phyloP scores from a whole-genome alignment of 2,329 filamentous ascomycete species.

The Penicillium sp. region DNA sequence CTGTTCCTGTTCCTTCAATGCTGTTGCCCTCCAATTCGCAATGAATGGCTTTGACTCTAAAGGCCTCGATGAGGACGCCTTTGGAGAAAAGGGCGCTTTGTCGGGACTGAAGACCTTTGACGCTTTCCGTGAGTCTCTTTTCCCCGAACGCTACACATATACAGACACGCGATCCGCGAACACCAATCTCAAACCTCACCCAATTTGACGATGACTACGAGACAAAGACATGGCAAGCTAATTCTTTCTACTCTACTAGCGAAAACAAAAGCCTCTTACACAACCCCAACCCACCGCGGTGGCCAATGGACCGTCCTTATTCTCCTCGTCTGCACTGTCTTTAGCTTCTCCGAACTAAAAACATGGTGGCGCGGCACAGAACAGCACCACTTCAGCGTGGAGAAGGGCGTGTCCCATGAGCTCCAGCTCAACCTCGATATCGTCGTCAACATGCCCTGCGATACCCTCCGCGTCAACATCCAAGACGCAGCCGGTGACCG shows the following conservation, averaged over 20 bases:
- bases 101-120: conserved; percentile 78
- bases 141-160: neutral
- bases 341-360: conserved; percentile 73
- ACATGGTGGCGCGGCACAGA: conserved; percentile 85
- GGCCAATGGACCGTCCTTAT: conserved; percentile 92
- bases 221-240: neutral
- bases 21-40: conserved; percentile 27
- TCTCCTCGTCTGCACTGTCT: conserved; percentile 68
- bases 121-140: conserved; percentile 75
- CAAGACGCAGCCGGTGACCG: conserved; percentile 93
- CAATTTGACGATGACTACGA: neutral
- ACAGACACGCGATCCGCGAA: neutral
- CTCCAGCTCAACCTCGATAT: conserved; percentile 95
- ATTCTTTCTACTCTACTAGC: conserved; percentile 57
- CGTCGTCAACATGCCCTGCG: conserved; percentile 85
- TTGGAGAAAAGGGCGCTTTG: conserved; percentile 67
- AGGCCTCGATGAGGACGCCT: conserved; percentile 73
- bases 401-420: conserved; percentile 81
- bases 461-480: conserved; percentile 90
- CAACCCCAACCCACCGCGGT: conserved; percentile 77
- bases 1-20: conserved; percentile 14
- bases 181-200: neutral
- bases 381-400: conserved; percentile 86
- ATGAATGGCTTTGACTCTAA: conserved; percentile 80
- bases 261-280: conserved; percentile 93